Evolutionary conservation across 208 protist species (phyloP), one percentile per base, ranked within the genome.

Genomic region (Crithidia fasciculata): DNA sequence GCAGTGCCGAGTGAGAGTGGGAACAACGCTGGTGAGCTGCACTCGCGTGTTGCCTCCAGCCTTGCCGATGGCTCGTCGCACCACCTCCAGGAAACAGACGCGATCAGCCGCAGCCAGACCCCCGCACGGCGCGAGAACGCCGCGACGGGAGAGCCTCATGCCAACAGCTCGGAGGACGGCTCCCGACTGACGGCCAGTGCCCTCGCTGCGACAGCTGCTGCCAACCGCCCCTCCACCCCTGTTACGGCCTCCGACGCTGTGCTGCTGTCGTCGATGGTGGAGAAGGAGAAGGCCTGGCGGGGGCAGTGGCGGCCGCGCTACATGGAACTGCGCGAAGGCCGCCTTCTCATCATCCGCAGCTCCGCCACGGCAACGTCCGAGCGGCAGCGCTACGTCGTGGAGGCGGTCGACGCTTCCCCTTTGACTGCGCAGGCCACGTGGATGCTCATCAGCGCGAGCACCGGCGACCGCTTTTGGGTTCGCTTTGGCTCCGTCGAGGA

Each of bases 391-490:
- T 89, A 80, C 79, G 69, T 81, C 45, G 61, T 95, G 15, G 68
- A 85, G 47, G 64, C 83, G 6, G 80, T 84, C 4, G 90, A 95
- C 76, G 69, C 19, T 13, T 74, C 82, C 16, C 67, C 76, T 13
- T 61, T 73, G 50, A n/a, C 57, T 12, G 10, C 40, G 4, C 72
- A 78, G 50, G 74, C 78, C 5, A 55, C 49, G 7, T 83, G 87
- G 70, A 57, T 91, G 56, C 70, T 91, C 52, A 72, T 94, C 57
- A 86, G 81, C 36, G 84, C 84, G 47, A 91, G 74, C 59, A 77
- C 44, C 13, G 82, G 85, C 2, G 83, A 92, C 74, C 76, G 70
- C n/a, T 92, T 94, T 59, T 94, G 89, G 89, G 63, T 92, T 1
- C 79, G 81, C 71, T 91, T 92, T 68, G 44, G 60, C 64, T 83